phyloP scores from a whole-genome alignment of 2,329 filamentous ascomycete genomes.

The Talaromyces sp. region DNA sequence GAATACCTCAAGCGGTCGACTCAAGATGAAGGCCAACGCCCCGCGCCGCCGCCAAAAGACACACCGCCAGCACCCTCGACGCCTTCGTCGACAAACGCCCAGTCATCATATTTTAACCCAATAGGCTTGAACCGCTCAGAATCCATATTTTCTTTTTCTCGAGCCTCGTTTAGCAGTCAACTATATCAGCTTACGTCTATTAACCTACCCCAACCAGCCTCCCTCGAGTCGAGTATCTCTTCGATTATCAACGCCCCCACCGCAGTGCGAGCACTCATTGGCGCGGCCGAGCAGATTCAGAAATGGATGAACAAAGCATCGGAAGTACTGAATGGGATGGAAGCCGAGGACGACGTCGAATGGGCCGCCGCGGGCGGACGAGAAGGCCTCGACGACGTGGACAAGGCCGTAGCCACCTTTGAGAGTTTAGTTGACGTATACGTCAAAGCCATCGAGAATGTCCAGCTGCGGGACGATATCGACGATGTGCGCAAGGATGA shows the following conservation, averaged over 20 bases:
- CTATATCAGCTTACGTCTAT: constrained; percentile 88
- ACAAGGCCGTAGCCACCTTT: constrained; percentile 72
- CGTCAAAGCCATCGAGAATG: constrained; percentile 84
- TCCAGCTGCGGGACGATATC: constrained; percentile 78
- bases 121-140: constrained; percentile 59
- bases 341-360: constrained; percentile 95
- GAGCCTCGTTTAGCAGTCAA: constrained; percentile 88
- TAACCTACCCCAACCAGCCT: constrained; percentile 78
- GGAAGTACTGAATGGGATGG: constrained; percentile 80
- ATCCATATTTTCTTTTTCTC: constrained; percentile 89
- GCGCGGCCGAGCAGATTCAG: constrained; percentile 85
- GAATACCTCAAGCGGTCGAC: constrained; percentile 37
- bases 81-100: constrained; percentile 28
- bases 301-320: constrained; percentile 91
- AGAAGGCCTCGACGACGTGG: constrained; percentile 52
- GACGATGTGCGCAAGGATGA: constrained; percentile 64
- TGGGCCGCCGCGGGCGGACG: constrained; percentile 85
- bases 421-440: constrained; percentile 89
- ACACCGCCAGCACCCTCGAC: constrained; percentile 23
- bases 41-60: constrained; percentile 33
- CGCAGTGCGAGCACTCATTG: constrained; percentile 77
- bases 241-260: constrained; percentile 79
- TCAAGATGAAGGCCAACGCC: constrained; percentile 25
- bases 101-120: constrained; percentile 40
- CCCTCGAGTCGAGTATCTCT: constrained; percentile 75